phyloP scores from a whole-genome alignment of 2,329 filamentous ascomycete genomes.

The Exophiala spinifera region DNA sequence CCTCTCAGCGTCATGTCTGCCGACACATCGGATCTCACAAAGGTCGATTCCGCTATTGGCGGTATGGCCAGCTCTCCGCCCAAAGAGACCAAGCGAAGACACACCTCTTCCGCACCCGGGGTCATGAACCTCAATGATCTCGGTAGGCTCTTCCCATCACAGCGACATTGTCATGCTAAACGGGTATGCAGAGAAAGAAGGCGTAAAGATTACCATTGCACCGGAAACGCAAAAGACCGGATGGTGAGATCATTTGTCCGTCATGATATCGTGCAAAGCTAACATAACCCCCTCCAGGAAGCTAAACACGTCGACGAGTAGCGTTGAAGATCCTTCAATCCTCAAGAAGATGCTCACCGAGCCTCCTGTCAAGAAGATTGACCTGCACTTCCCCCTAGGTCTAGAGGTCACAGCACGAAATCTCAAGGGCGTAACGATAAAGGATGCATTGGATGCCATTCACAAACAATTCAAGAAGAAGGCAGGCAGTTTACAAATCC shows the following conservation, averaged over 20 bases:
- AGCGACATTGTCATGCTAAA: constrained; percentile 1
- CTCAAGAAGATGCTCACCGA: constrained; percentile 77
- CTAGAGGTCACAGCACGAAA: constrained; percentile 87
- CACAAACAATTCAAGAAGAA: constrained; percentile 97
- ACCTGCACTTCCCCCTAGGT: constrained; percentile 85
- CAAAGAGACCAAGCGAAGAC: constrained; percentile 53
- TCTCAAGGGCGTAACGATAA: constrained; percentile 91
- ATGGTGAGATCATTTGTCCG: constrained; percentile 60
- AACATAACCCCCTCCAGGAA: constrained; percentile 60
- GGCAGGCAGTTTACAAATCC: constrained; percentile 52
- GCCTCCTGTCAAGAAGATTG: constrained; percentile 89
- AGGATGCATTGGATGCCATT: constrained; percentile 93
- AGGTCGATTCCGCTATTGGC: constrained; percentile 88
- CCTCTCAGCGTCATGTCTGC: constrained; percentile 26
- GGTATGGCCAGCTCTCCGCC: constrained; percentile 67
- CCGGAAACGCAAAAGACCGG: constrained; percentile 82
- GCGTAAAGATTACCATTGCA: constrained; percentile 68
- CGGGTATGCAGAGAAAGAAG: constrained; percentile 62
- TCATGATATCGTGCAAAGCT: not conserved
- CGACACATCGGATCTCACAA: constrained; percentile 48
- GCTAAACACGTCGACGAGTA: constrained; percentile 78
- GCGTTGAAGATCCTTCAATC: constrained; percentile 77
- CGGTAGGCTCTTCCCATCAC: constrained; percentile 55
- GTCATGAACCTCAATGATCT: constrained; percentile 82
- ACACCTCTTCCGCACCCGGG: constrained; percentile 69